These are phyloP conservation scores for Plantago ovata DNA, from an alignment of 257 asterid genomes.

Conservation along the genomic window DNA sequence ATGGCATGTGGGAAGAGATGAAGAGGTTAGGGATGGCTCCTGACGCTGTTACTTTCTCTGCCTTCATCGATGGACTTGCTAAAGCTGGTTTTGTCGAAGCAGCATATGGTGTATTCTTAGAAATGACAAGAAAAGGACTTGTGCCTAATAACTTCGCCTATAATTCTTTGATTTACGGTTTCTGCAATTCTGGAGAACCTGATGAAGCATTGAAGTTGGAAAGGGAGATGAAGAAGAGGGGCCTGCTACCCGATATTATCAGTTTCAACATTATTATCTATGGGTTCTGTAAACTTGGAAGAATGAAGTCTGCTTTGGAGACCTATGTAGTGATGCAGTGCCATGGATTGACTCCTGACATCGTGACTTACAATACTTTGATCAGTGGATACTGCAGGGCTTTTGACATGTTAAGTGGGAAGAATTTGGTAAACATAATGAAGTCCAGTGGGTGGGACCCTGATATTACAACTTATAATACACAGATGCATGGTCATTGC, in stretches of 20 bases:
- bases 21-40: slow-evolving; percentile 65
- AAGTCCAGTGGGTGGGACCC: slow-evolving; percentile 68
- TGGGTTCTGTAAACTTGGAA: slow-evolving; percentile 79
- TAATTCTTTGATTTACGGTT: slow-evolving; percentile 80
- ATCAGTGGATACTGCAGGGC: slow-evolving; percentile 76
- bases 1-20: slow-evolving; percentile 76
- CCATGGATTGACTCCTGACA: slow-evolving; percentile 63
- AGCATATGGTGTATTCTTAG: slow-evolving; percentile 42
- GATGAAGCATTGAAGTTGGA: slow-evolving; percentile 61
- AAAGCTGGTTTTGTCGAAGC: slow-evolving; percentile 62
- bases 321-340: slow-evolving; percentile 54
- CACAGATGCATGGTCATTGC: slow-evolving; percentile 66
- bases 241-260: slow-evolving; percentile 63
- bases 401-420: slow-evolving; percentile 69
- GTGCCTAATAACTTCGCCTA: slow-evolving; percentile 80
- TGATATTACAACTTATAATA: slow-evolving; percentile 77
- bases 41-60: slow-evolving; percentile 88
- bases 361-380: slow-evolving; percentile 82
- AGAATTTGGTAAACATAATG: slow-evolving; percentile 51
- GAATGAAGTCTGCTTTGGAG: slow-evolving; percentile 70
- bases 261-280: slow-evolving; percentile 79
- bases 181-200: slow-evolving; percentile 54
- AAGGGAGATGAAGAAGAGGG: slow-evolving; percentile 69
- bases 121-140: slow-evolving; percentile 59
- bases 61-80: slow-evolving; percentile 71